Evolutionary conservation across 305 asterid species (phyloP).

Genomic region (Salvia sclarea): DNA sequence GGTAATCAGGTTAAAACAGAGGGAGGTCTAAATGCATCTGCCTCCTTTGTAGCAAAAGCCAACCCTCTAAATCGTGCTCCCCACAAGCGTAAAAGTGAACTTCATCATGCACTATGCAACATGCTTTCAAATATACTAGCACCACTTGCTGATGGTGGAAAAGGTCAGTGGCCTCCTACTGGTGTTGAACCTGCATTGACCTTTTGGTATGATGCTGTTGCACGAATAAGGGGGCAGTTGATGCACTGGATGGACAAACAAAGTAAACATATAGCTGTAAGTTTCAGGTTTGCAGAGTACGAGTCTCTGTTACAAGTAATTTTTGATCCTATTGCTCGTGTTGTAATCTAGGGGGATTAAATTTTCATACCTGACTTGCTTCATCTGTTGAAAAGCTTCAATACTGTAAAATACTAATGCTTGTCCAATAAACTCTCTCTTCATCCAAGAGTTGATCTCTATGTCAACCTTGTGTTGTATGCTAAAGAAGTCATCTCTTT

Average conservation of each 20-base stretch:
- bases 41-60: conserved; percentile 99
- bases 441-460: conserved; percentile 25
- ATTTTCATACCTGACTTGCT: conserved; percentile 15
- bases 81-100: conserved; percentile 97
- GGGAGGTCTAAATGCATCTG: conserved; percentile 98
- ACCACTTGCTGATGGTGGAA: conserved; percentile 96
- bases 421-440: conserved; percentile 23
- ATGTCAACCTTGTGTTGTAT: conserved; percentile 19
- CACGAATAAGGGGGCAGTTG: conserved; percentile 88
- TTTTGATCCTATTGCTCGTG: conserved; percentile 16
- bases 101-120: conserved; percentile 97
- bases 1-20: conserved; percentile 90
- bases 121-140: conserved; percentile 99
- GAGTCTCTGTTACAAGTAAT: conserved; percentile 17
- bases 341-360: conserved; percentile 21
- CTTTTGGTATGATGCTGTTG: conserved; percentile 98
- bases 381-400: conserved; percentile 28
- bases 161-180: conserved; percentile 97
- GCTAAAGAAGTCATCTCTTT: conserved; percentile 12
- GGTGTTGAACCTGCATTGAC: conserved; percentile 96
- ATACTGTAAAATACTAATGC: conserved; percentile 26
- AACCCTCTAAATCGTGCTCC: conserved; percentile 96
- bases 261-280: conserved; percentile 95
- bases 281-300: conserved; percentile 38
- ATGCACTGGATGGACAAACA: conserved; percentile 98